Percentiles rank a stretch among this genome's conserved stretches.
Evolutionary conservation across 495 filamentous ascomycete species (phyloP).

Genomic region (Sordaria brevicollis): DNA sequence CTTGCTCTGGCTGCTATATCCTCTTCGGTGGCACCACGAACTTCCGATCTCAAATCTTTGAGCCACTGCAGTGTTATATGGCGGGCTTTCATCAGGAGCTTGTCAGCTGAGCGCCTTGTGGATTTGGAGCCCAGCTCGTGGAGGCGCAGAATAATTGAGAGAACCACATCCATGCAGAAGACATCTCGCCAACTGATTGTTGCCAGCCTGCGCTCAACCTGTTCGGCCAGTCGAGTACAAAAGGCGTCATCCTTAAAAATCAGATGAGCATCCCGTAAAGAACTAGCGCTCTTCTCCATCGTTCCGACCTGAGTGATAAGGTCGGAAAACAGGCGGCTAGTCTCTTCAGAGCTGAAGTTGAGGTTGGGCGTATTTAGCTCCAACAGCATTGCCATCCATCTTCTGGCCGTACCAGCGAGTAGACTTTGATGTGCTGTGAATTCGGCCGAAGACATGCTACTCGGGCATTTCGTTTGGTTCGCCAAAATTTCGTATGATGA

Average conservation of each 20-base stretch:
- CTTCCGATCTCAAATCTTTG: background rate
- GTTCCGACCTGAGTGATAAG: conserved; percentile 41
- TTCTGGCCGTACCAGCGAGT: conserved; percentile 28
- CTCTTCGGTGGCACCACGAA: background rate
- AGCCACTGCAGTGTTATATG: background rate
- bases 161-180: conserved; percentile 36
- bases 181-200: conserved; percentile 46
- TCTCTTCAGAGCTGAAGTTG: conserved; percentile 42
- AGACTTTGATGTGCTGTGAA: conserved; percentile 42
- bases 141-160: conserved; percentile 31
- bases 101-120: background rate
- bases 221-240: conserved; percentile 28
- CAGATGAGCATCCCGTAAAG: conserved; percentile 30
- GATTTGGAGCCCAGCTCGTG: conserved; percentile 5
- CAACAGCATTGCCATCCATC: conserved; percentile 39
- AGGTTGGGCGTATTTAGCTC: conserved; percentile 44
- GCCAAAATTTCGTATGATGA: conserved; percentile 48
- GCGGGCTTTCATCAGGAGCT: background rate
- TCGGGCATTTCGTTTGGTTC: conserved; percentile 39
- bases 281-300: conserved; percentile 6
- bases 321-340: conserved; percentile 28
- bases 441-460: conserved; percentile 35
- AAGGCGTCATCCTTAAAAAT: conserved; percentile 38
- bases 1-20: background rate
- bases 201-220: conserved; percentile 30